Evolutionary conservation across 176 grass and related monocot genomes (phyloP).

Genomic region (Typha latifolia): DNA sequence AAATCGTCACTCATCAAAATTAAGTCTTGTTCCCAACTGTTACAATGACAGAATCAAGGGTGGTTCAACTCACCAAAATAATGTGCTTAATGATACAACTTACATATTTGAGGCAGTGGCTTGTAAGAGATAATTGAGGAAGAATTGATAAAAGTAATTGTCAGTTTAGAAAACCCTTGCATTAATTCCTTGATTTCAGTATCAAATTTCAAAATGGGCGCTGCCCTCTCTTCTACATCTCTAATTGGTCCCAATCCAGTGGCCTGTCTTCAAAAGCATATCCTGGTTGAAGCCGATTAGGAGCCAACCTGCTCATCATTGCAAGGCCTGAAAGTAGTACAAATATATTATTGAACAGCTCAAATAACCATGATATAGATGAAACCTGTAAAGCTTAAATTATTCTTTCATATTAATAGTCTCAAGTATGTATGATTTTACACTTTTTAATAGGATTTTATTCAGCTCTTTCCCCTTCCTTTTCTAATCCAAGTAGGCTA

Average conservation of each 20-base stretch:
- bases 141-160: background rate
- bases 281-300: slow-evolving; percentile 54
- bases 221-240: slow-evolving; percentile 29
- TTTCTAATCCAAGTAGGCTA: too few species aligned
- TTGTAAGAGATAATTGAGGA: background rate
- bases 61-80: background rate
- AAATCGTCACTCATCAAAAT: background rate
- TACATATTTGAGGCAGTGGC: background rate
- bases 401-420: too few species aligned
- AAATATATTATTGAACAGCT: background rate
- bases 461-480: too few species aligned
- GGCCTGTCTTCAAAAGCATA: slow-evolving; percentile 49
- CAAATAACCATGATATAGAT: too few species aligned
- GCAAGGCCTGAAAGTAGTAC: slow-evolving; percentile 60
- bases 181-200: background rate
- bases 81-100: background rate
- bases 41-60: background rate
- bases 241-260: slow-evolving; percentile 79
- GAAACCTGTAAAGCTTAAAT: too few species aligned
- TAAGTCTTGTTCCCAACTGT: background rate
- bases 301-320: slow-evolving; percentile 63
- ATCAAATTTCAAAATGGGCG: background rate
- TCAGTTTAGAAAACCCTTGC: background rate
- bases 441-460: too few species aligned
- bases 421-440: too few species aligned